Percentiles rank a stretch among this genome's conserved stretches.
Conservation (phyloP, 495 filamentous ascomycete species). For the Xylaria cubensis region DNA sequence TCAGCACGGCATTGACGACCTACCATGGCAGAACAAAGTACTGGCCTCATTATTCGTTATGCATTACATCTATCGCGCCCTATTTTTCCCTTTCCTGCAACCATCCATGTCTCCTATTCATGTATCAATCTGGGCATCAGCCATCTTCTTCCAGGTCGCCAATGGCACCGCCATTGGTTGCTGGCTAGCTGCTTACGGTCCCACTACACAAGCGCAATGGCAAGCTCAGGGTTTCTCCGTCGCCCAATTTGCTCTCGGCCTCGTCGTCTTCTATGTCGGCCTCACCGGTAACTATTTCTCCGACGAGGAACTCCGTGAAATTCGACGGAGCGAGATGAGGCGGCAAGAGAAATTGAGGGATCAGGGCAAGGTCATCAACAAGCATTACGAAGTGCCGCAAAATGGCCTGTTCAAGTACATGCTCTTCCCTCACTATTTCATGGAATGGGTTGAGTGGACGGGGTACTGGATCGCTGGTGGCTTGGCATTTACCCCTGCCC, state of each 20-base stretch:
- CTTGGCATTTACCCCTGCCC: slow-evolving; percentile 70
- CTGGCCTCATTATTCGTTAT: slow-evolving; percentile 71
- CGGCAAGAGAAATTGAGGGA: slow-evolving; percentile 50
- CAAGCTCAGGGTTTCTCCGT: slow-evolving; percentile 49
- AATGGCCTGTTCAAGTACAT: slow-evolving; percentile 82
- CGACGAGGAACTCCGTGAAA: slow-evolving; percentile 78
- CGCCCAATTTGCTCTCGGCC: slow-evolving; percentile 53
- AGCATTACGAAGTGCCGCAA: slow-evolving; percentile 87
- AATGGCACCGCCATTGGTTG: slow-evolving; percentile 79
- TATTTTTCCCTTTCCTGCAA: slow-evolving; percentile 80
- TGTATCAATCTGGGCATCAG: slow-evolving; percentile 64
- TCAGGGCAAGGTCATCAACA: slow-evolving; percentile 63
- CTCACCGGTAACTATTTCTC: slow-evolving; percentile 83
- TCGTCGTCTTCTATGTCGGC: slow-evolving; percentile 63
- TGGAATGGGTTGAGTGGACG: slow-evolving; percentile 95
- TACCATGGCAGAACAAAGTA: slow-evolving; percentile 74
- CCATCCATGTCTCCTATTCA: slow-evolving; percentile 92
- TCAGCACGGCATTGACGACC: slow-evolving; percentile 51
- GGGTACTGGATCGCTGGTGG: slow-evolving; percentile 80
- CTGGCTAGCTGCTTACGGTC: slow-evolving; percentile 82
- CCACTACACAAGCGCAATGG: slow-evolving; percentile 66
- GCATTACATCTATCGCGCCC: slow-evolving; percentile 89
- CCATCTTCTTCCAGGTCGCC: slow-evolving; percentile 73
- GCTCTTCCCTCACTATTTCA: slow-evolving; percentile 91
- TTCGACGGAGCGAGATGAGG: slow-evolving; percentile 66